phyloP scores from a whole-genome alignment of 164 flowering plant species.

The Annona squamosa region DNA sequence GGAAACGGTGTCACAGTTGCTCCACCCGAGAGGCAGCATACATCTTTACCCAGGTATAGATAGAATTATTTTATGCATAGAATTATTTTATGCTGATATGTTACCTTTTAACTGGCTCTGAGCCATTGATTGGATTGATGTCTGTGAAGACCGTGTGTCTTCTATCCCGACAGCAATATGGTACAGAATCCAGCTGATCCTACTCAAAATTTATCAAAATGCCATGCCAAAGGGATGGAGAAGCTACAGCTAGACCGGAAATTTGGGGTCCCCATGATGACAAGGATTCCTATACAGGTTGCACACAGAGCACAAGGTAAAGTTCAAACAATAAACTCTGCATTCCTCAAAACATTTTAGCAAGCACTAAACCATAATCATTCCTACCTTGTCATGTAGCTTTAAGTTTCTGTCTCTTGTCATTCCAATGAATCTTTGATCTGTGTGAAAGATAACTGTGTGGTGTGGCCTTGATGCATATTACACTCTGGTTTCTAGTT shows the following conservation, averaged over 20 bases:
- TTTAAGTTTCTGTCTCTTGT: background rate
- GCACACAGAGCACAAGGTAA: slow-evolving; percentile 61
- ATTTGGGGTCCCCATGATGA: slow-evolving; percentile 49
- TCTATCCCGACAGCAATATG: slow-evolving; percentile 57
- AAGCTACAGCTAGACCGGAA: slow-evolving; percentile 46
- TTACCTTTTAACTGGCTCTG: background rate
- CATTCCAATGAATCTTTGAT: background rate
- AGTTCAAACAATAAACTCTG: background rate
- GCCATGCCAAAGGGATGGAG: slow-evolving; percentile 59
- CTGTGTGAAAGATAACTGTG: too few species aligned
- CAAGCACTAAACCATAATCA: background rate
- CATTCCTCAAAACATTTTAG: background rate
- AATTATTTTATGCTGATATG: background rate
- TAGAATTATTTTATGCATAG: background rate
- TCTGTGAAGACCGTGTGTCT: slow-evolving; percentile 61
- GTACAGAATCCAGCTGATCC: slow-evolving; percentile 43
- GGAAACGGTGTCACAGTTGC: slow-evolving; percentile 71
- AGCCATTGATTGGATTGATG: slow-evolving; percentile 1
- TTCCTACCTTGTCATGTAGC: background rate
- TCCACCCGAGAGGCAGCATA: slow-evolving; percentile 93
- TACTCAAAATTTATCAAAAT: slow-evolving; percentile 57
- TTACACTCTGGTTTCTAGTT: too few species aligned
- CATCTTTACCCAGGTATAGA: slow-evolving; percentile 84
- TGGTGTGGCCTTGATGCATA: too few species aligned
- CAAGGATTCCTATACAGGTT: slow-evolving; percentile 70